Conservation (phyloP, 108 stramenopile genomes). For the Nannochloropsis gaditana region DNA sequence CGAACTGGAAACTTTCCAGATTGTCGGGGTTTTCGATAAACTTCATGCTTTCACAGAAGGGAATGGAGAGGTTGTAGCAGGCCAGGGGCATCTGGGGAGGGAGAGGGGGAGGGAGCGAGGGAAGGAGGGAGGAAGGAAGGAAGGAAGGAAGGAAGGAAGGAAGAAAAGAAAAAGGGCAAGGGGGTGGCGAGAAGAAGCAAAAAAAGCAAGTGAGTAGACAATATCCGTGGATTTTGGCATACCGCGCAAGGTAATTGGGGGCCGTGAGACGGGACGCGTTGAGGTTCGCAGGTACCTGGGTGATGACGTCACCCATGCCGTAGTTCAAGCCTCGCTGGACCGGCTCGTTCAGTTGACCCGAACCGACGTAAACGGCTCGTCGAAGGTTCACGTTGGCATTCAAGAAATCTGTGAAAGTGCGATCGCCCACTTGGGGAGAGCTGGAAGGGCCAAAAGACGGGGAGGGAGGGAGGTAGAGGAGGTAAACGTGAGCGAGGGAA, state of each 20-base stretch:
- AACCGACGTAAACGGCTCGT: background rate
- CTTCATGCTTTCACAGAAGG: background rate
- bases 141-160: background rate
- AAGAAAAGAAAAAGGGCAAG: too few species aligned
- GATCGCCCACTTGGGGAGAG: background rate
- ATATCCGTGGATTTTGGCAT: too few species aligned
- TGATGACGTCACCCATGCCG: conserved; percentile 12
- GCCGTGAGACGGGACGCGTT: background rate
- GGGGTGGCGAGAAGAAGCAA: too few species aligned
- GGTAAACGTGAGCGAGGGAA: too few species aligned
- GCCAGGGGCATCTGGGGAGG: background rate
- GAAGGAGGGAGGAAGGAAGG: background rate
- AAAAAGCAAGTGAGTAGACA: too few species aligned
- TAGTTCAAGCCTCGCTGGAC: background rate
- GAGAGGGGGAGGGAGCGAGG: background rate
- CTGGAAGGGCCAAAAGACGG: background rate
- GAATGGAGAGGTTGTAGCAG: background rate
- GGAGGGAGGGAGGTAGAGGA: background rate
- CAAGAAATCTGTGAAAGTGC: background rate
- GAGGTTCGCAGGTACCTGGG: background rate
- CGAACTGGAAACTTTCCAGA: background rate
- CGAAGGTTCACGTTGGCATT: background rate
- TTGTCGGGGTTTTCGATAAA: background rate
- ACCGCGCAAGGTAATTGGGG: background rate
- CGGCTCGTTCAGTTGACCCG: background rate